These are phyloP conservation scores for Penicillium frequentans DNA, from an alignment of 2,329 filamentous ascomycete genomes.

Conservation along the genomic window DNA sequence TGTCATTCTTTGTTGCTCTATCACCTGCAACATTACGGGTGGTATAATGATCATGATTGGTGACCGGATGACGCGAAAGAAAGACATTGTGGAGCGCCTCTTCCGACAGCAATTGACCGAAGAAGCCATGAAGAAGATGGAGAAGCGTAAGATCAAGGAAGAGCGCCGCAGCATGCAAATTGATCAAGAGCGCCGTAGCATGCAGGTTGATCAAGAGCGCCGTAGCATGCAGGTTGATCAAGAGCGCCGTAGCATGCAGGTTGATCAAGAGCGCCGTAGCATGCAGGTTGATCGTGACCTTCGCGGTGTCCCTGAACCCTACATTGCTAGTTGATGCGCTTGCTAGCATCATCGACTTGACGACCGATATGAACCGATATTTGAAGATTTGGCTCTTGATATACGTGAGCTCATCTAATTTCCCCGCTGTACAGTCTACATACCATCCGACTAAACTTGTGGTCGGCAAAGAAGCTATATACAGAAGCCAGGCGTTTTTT, in stretches of 20 bases:
- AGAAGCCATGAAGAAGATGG: slow-evolving; percentile 60
- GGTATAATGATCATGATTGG: slow-evolving; percentile 76
- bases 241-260: not conserved
- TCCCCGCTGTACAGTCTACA: slow-evolving; percentile 13
- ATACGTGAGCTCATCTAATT: not conserved
- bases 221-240: slow-evolving; percentile 7
- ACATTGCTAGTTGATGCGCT: slow-evolving; percentile 14
- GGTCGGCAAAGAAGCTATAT: not conserved
- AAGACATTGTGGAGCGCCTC: slow-evolving; percentile 77
- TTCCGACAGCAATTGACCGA: slow-evolving; percentile 73
- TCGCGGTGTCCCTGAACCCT: slow-evolving; percentile 6
- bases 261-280: slow-evolving; percentile 6
- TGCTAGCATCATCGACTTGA: not conserved
- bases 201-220: slow-evolving; percentile 7
- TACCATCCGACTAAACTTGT: not conserved
- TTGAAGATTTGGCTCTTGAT: not conserved
- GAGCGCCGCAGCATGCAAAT: slow-evolving; percentile 25
- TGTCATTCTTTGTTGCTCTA: slow-evolving; percentile 75
- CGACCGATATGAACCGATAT: slow-evolving; percentile 16
- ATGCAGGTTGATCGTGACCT: slow-evolving; percentile 7
- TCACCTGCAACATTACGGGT: slow-evolving; percentile 73
- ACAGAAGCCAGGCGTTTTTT: not conserved
- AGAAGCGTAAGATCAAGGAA: slow-evolving; percentile 51
- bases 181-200: slow-evolving; percentile 3
- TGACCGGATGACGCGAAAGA: slow-evolving; percentile 76